Base-by-base conservation (phyloP, 164 flowering plant species). In the Santalum album region DNA sequence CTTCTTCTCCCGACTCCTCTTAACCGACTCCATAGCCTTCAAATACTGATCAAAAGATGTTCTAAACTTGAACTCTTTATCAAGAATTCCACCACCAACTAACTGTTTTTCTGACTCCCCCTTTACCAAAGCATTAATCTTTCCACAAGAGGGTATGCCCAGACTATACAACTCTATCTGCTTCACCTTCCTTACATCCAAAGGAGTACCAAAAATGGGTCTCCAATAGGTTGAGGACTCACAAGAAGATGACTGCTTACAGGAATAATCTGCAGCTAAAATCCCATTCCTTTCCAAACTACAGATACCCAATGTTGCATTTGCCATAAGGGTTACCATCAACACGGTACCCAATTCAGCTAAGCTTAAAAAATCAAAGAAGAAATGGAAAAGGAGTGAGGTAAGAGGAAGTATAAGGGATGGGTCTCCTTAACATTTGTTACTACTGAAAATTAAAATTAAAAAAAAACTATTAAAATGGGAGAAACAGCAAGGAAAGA, bases 21-120 rank as follows among this genome's bases (percentile, higher is more conserved):
- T 76, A 61, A 80, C 72, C 51, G 81, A 67, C 77, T 87, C 90
- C 95, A 90, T 77, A 44, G 72, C 83, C 69, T 84, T 87, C 86
- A 90, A 71, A 69, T 87, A 87, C 58, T 81, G 87, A 56, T 71
- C 77, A 64, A 90, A 90, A 10, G 83, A 71, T 1, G 95, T 84
- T 79, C 69, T 72, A 26, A 90, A 90, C 29, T 73, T 70, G 43
- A 77, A 62, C 32, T 83, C 86, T 40, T 80, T 70, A 55, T 72
- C 77, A 32, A 78, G 35, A 58, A 77, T 20, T 23, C 52, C 65
- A 12, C 59, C 73, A 53, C 56, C 69, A 26, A 45, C 51, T 27
- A 27, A 39, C 49, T 19, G 24, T 12, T 48, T 53, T 16, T 49
- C 59, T 9, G 68, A 32, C 26, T 59, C 75, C 40, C 32, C 65